Evolutionary conservation across 164 flowering plant genomes (phyloP).

Genomic region (Vitis amurensis): DNA sequence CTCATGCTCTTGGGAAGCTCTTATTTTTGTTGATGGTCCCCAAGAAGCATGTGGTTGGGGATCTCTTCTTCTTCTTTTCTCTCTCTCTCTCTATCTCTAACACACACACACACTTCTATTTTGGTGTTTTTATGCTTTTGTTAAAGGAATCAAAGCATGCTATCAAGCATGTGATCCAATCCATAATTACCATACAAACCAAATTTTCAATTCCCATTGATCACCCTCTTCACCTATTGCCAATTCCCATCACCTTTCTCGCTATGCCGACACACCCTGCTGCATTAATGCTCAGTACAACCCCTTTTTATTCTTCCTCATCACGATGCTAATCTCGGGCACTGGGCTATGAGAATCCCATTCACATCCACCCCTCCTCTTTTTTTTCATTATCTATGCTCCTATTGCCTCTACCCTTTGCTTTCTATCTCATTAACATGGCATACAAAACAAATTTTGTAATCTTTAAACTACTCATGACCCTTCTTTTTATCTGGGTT

Average conservation of each 20-base stretch:
- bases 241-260: slow-evolving; percentile 9
- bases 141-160: slow-evolving; percentile 49
- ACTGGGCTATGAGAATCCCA: neutral
- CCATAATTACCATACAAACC: slow-evolving; percentile 18
- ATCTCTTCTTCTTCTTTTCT: neutral
- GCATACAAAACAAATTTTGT: slow-evolving; percentile 3
- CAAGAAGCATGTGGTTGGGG: slow-evolving; percentile 47
- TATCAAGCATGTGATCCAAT: slow-evolving; percentile 41
- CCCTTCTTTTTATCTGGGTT: neutral
- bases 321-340: slow-evolving; percentile 19
- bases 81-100: slow-evolving; percentile 1
- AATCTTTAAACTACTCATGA: slow-evolving; percentile 11
- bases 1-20: slow-evolving; percentile 25
- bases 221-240: neutral
- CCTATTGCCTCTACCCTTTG: slow-evolving; percentile 9
- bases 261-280: slow-evolving; percentile 6
- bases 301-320: slow-evolving; percentile 21
- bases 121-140: slow-evolving; percentile 19
- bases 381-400: neutral
- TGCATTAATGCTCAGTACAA: slow-evolving; percentile 18
- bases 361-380: neutral
- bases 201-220: slow-evolving; percentile 13
- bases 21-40: slow-evolving; percentile 44
- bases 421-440: neutral
- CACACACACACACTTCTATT: slow-evolving; percentile 1